A percentile compares a stretch with the other conserved stretches of the same genome.
Conservation (phyloP, 2,329 filamentous ascomycete genomes). For the Pestalotiopsis sp. region DNA sequence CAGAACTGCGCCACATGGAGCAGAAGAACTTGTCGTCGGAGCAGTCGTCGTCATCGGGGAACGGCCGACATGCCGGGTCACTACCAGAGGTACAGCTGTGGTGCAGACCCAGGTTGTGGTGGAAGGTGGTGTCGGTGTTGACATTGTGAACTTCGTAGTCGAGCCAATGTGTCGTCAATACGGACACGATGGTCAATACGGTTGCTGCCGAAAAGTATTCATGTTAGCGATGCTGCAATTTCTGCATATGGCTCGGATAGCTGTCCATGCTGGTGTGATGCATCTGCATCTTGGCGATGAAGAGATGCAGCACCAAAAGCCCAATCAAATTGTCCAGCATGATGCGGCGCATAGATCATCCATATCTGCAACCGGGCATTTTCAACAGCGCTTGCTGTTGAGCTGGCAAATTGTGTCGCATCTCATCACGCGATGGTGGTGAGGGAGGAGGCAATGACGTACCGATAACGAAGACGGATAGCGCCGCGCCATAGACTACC, state of each 20-base stretch:
- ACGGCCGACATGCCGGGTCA: slow-evolving; percentile 63
- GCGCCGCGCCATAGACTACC: slow-evolving; percentile 41
- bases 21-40: slow-evolving; percentile 77
- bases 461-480: slow-evolving; percentile 46
- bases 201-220: slow-evolving; percentile 53
- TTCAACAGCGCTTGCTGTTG: neutral
- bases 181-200: slow-evolving; percentile 70
- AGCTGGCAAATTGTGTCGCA: neutral
- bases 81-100: slow-evolving; percentile 74
- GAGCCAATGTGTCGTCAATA: slow-evolving; percentile 73
- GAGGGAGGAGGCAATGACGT: slow-evolving; percentile 29
- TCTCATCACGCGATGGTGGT: neutral
- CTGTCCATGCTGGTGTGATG: neutral
- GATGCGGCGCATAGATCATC: neutral
- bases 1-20: slow-evolving; percentile 86
- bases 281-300: neutral
- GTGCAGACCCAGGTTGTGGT: slow-evolving; percentile 76
- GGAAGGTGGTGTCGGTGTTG: slow-evolving; percentile 45
- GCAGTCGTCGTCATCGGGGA: slow-evolving; percentile 72
- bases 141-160: slow-evolving; percentile 59
- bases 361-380: neutral
- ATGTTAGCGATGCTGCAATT: neutral
- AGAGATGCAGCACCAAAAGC: neutral
- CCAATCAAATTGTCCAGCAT: neutral
- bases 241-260: neutral